Conservation (phyloP, 2,329 filamentous ascomycete species). For the Hypoxylon sp. region DNA sequence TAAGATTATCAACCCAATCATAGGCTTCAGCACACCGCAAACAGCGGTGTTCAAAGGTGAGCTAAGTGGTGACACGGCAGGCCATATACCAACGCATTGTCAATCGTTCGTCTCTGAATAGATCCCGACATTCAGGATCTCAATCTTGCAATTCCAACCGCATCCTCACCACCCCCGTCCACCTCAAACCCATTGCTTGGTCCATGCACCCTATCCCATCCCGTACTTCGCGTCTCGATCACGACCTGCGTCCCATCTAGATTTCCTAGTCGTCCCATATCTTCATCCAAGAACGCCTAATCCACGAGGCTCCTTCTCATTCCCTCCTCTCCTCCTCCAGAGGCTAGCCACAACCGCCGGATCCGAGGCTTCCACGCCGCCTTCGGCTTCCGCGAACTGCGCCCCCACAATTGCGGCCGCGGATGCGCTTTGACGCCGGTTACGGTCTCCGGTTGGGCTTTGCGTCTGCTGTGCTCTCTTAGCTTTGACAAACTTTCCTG, state of each 20-base stretch:
- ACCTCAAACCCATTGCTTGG: slow-evolving; percentile 72
- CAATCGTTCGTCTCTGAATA: neutral
- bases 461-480: neutral
- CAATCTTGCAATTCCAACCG: slow-evolving; percentile 23
- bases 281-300: slow-evolving; percentile 69
- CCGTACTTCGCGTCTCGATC: slow-evolving; percentile 62
- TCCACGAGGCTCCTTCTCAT: slow-evolving; percentile 75
- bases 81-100: neutral
- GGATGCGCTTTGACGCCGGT: slow-evolving; percentile 49
- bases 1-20: neutral
- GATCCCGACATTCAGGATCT: too few relatives aligned
- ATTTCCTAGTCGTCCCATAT: slow-evolving; percentile 67
- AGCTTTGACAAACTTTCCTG: slow-evolving; percentile 57
- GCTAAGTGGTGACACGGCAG: neutral
- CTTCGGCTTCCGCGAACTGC: slow-evolving; percentile 60
- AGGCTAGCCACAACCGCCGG: slow-evolving; percentile 59
- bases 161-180: slow-evolving; percentile 49
- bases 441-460: slow-evolving; percentile 55
- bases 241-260: slow-evolving; percentile 69
- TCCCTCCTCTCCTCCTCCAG: slow-evolving; percentile 67
- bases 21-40: neutral
- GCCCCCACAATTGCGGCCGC: slow-evolving; percentile 59
- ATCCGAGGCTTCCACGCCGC: slow-evolving; percentile 63
- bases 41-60: neutral
- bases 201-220: slow-evolving; percentile 68